Evolutionary conservation across 1,284 basidiomycete genomes (phyloP).

Genomic region (Anthracocystis walkeri): DNA sequence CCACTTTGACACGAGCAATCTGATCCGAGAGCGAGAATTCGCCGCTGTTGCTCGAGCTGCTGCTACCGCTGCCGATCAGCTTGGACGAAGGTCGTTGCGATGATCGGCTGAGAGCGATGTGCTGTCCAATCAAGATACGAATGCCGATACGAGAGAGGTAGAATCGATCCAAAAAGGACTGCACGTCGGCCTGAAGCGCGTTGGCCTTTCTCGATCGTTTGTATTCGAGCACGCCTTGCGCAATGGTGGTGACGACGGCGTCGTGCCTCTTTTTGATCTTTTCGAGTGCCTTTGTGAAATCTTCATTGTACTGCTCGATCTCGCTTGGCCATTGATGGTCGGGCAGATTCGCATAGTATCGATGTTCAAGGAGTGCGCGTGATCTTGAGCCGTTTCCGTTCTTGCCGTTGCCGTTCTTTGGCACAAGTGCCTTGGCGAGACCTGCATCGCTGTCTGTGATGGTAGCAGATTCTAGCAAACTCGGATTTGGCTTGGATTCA

Average conservation of each 20-base stretch:
- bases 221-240: constrained; percentile 80
- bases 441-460: constrained; percentile 48
- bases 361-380: constrained; percentile 44
- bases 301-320: constrained; percentile 90
- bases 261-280: constrained; percentile 95
- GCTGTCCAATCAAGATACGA: constrained; percentile 68
- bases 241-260: constrained; percentile 93
- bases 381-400: constrained; percentile 46
- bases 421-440: constrained; percentile 34
- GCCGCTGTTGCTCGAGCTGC: constrained; percentile 25
- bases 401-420: constrained; percentile 38
- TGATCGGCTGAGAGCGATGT: constrained; percentile 65
- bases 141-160: constrained; percentile 91
- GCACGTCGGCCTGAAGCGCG: constrained; percentile 83
- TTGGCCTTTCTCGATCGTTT: constrained; percentile 72
- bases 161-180: constrained; percentile 95
- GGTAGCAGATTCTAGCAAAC: constrained; percentile 52
- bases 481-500: constrained; percentile 63
- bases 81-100: constrained; percentile 45
- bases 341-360: constrained; percentile 84
- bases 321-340: constrained; percentile 86
- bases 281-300: constrained; percentile 88
- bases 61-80: constrained; percentile 35
- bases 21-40: constrained; percentile 42
- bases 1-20: constrained; percentile 33